A percentile compares a stretch with the other conserved stretches of the same genome.
These are phyloP conservation scores for Sporisorium reilianum DNA, from an alignment of 1,284 basidiomycete species.

Conservation along the genomic window DNA sequence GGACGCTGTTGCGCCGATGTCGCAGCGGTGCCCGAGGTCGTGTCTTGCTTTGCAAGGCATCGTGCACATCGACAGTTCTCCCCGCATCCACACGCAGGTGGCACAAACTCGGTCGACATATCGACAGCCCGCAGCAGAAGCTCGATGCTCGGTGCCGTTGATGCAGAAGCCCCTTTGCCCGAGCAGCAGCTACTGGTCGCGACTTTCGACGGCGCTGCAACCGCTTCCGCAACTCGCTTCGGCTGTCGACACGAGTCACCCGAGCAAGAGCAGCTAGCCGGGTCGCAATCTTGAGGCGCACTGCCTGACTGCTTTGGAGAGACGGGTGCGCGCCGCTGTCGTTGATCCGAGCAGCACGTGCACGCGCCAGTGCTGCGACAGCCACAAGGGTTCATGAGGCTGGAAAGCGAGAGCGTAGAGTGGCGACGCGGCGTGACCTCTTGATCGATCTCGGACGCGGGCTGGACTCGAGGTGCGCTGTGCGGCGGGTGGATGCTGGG, in stretches of 20 bases:
- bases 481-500: constrained; percentile 34
- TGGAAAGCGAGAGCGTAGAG: constrained; percentile 53
- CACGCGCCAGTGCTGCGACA: constrained; percentile 49
- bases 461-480: background rate
- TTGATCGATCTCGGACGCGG: background rate
- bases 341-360: constrained; percentile 39
- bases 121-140: constrained; percentile 50
- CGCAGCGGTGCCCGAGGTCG: background rate
- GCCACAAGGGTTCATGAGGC: constrained; percentile 59
- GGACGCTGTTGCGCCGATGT: background rate
- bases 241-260: constrained; percentile 12
- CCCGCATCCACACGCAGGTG: constrained; percentile 46
- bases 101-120: constrained; percentile 49
- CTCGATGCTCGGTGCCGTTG: constrained; percentile 42
- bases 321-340: constrained; percentile 6
- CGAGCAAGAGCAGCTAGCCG: constrained; percentile 21
- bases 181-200: constrained; percentile 27
- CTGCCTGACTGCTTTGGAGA: constrained; percentile 13
- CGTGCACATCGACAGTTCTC: constrained; percentile 40
- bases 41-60: constrained; percentile 30
- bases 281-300: constrained; percentile 13
- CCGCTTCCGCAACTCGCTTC: background rate
- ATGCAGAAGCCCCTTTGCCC: constrained; percentile 15
- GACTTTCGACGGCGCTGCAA: background rate
- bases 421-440: constrained; percentile 12